Evolutionary conservation across 306 rosid species (phyloP).

Genomic region (Amphicarpaea edgeworthii): DNA sequence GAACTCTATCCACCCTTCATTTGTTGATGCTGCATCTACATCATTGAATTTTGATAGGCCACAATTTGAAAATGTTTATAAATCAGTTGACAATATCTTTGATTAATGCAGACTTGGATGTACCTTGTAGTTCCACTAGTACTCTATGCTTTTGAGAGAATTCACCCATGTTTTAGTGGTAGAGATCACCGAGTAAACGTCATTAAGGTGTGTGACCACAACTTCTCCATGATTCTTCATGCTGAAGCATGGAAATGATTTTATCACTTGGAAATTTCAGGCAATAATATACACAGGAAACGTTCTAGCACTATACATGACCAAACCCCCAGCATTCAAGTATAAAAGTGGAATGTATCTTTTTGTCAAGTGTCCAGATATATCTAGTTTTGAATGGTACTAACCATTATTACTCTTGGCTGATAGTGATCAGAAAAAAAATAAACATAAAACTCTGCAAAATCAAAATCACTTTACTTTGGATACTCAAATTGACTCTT

Average conservation of each 20-base stretch:
- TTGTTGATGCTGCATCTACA: background rate
- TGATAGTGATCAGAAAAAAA: constrained; percentile 6
- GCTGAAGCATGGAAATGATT: constrained; percentile 23
- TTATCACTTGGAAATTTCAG: constrained; percentile 58
- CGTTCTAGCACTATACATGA: constrained; percentile 86
- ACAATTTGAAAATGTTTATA: constrained; percentile 13
- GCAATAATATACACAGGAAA: constrained; percentile 84
- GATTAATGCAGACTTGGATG: constrained; percentile 90
- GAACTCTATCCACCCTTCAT: background rate
- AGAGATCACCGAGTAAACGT: constrained; percentile 64
- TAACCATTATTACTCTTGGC: background rate
- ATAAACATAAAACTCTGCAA: too few relatives aligned
- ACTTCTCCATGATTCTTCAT: background rate
- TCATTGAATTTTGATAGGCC: background rate
- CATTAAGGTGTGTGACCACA: constrained; percentile 63
- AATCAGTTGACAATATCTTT: constrained; percentile 20
- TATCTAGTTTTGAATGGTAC: constrained; percentile 90
- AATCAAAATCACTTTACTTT: constrained; percentile 20
- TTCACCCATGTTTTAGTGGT: constrained; percentile 53
- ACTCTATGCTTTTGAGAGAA: constrained; percentile 73
- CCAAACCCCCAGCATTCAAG: constrained; percentile 75
- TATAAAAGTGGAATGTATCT: constrained; percentile 93
- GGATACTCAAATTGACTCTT: constrained; percentile 1
- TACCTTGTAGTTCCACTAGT: constrained; percentile 65
- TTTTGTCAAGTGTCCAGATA: constrained; percentile 88